A percentile compares a stretch with the other conserved stretches of the same genome.
Conservation (phyloP, 495 filamentous ascomycete species). For the Talaromyces thailandensis region DNA sequence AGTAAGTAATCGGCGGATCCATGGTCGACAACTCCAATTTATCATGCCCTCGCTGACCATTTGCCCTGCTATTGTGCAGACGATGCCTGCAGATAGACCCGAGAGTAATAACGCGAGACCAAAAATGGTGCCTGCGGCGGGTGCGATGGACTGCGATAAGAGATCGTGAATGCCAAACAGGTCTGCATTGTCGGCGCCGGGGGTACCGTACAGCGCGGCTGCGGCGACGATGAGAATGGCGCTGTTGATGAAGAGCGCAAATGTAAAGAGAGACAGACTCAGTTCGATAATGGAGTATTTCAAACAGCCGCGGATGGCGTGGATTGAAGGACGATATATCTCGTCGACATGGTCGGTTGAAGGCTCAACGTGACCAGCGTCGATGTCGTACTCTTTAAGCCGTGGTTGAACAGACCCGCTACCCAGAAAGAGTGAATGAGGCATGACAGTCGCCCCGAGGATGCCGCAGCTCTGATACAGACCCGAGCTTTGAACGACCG, state of each 20-base stretch:
- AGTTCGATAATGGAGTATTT: constrained; percentile 74
- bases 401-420: constrained; percentile 80
- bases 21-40: constrained; percentile 60
- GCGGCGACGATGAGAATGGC: constrained; percentile 86
- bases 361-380: constrained; percentile 44
- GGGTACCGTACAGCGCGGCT: constrained; percentile 56
- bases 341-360: constrained; percentile 36
- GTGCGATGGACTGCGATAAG: constrained; percentile 58
- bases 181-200: constrained; percentile 52
- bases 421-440: constrained; percentile 84
- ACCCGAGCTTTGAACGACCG: constrained; percentile 59
- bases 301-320: constrained; percentile 69
- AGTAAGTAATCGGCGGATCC: constrained; percentile 63
- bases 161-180: constrained; percentile 79
- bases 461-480: constrained; percentile 90
- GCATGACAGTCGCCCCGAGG: constrained; percentile 90
- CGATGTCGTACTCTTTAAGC: constrained; percentile 67
- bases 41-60: constrained; percentile 77
- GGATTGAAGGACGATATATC: constrained; percentile 66
- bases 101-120: constrained; percentile 71
- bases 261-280: constrained; percentile 71
- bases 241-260: constrained; percentile 90
- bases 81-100: constrained; percentile 67
- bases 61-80: constrained; percentile 78
- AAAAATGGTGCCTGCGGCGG: constrained; percentile 66